Percentiles rank a stretch among this genome's conserved stretches.
Conservation (phyloP, 192 early-diverging fungal genomes). For the Linnemannia hyalina region DNA sequence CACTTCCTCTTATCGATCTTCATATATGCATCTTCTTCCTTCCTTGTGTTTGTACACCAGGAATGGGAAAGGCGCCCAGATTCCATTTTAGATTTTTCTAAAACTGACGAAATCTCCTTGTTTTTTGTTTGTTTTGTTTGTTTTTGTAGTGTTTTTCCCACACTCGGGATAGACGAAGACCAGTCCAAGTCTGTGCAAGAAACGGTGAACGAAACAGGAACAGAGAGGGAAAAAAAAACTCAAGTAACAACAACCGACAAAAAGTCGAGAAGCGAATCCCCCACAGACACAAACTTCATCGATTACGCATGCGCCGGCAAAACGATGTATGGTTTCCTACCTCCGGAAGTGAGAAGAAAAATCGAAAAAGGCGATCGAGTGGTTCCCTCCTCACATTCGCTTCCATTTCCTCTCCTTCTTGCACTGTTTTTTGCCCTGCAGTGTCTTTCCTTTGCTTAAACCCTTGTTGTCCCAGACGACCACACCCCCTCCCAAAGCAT, state of each 20-base stretch:
- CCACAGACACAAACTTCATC: background rate
- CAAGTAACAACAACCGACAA: background rate
- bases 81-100: background rate
- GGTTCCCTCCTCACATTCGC: background rate
- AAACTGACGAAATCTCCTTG: too few species aligned
- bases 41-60: background rate
- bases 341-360: background rate
- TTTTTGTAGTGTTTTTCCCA: background rate
- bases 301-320: background rate
- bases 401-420: background rate
- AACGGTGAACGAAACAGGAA: background rate
- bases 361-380: background rate
- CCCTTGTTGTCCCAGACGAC: constrained; percentile 1
- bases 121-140: background rate
- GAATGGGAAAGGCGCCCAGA: background rate
- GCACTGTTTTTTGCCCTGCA: too few species aligned
- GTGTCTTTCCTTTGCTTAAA: background rate
- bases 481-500: background rate
- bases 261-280: background rate
- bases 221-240: background rate
- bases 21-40: background rate
- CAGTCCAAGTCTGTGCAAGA: background rate
- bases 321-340: background rate
- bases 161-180: background rate
- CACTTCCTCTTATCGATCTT: background rate